These are phyloP conservation scores for Penicillium atrosanguineum DNA, from an alignment of 495 filamentous ascomycete species.

Conservation along the genomic window DNA sequence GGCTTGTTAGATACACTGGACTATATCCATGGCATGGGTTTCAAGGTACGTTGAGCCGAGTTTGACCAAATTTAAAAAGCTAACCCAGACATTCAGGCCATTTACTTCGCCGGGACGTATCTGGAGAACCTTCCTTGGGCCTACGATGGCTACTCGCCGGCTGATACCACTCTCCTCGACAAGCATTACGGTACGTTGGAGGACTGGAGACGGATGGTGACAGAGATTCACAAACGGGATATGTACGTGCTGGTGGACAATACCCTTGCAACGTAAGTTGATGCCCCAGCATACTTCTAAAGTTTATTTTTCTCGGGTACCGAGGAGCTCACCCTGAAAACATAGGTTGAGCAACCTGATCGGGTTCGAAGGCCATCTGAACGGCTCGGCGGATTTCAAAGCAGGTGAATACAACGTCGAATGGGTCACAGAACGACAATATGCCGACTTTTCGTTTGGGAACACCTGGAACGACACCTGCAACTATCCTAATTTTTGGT, in stretches of 20 bases:
- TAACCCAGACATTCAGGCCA: conserved; percentile 17
- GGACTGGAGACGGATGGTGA: conserved; percentile 32
- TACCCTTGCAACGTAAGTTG: conserved; percentile 36
- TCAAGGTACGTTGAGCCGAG: conserved; percentile 19
- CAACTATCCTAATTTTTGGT: conserved; percentile 36
- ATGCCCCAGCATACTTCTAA: background rate
- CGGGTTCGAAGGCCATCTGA: conserved; percentile 44
- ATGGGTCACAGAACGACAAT: conserved; percentile 40
- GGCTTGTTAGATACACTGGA: conserved; percentile 36
- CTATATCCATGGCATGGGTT: conserved; percentile 41
- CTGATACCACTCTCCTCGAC: conserved; percentile 40
- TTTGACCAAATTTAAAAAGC: conserved; percentile 2
- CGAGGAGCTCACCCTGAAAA: background rate
- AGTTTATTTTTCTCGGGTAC: background rate
- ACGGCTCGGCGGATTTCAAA: conserved; percentile 40
- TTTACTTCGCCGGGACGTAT: conserved; percentile 38
- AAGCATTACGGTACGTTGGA: conserved; percentile 37
- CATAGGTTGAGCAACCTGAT: conserved; percentile 45
- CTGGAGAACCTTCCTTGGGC: conserved; percentile 44
- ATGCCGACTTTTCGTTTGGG: conserved; percentile 38
- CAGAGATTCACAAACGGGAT: conserved; percentile 34
- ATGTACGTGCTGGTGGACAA: conserved; percentile 45
- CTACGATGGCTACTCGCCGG: conserved; percentile 39
- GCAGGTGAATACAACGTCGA: conserved; percentile 41
- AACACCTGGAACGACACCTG: conserved; percentile 26